A percentile compares a stretch with the other conserved stretches of the same genome.
Evolutionary conservation across 495 filamentous ascomycete genomes (phyloP).

Genomic region (Hypoxylon rickii): DNA sequence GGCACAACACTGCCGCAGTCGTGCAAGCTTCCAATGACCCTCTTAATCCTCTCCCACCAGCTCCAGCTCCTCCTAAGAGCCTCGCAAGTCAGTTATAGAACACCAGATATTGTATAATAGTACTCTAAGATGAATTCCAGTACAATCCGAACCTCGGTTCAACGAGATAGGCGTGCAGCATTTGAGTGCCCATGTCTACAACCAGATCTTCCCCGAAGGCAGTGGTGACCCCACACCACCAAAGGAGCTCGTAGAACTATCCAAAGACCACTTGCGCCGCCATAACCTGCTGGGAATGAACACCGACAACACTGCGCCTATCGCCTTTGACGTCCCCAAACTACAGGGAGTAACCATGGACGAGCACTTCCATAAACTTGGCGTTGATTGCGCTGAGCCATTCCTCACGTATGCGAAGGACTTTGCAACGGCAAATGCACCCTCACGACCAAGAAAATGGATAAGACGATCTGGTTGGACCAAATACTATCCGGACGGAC

Average conservation of each 20-base stretch:
- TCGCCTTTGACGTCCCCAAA: conserved; percentile 81
- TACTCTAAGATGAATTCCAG: conserved; percentile 40
- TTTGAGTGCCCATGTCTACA: conserved; percentile 76
- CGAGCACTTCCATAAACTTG: conserved; percentile 93
- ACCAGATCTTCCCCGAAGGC: conserved; percentile 71
- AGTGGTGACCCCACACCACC: conserved; percentile 59
- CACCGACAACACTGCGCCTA: conserved; percentile 70
- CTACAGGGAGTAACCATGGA: conserved; percentile 83
- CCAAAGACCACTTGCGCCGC: conserved; percentile 78
- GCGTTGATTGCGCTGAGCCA: conserved; percentile 86
- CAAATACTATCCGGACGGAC: conserved; percentile 79
- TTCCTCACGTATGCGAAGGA: conserved; percentile 75
- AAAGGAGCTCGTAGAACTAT: conserved; percentile 72
- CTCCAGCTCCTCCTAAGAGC: conserved; percentile 32
- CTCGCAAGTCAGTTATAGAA: conserved; percentile 39
- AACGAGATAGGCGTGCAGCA: conserved; percentile 97
- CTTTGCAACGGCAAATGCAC: conserved; percentile 68
- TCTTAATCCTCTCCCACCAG: conserved; percentile 3
- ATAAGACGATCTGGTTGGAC: conserved; percentile 86
- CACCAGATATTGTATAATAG: conserved; percentile 19
- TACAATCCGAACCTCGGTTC: conserved; percentile 66
- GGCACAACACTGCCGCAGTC: conserved; percentile 40
- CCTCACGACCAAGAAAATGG: conserved; percentile 81
- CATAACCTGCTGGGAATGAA: conserved; percentile 93
- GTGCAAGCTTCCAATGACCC: conserved; percentile 19